phyloP scores from a whole-genome alignment of 1,139 yeast species.

The Saccharomyces hybrid region DNA sequence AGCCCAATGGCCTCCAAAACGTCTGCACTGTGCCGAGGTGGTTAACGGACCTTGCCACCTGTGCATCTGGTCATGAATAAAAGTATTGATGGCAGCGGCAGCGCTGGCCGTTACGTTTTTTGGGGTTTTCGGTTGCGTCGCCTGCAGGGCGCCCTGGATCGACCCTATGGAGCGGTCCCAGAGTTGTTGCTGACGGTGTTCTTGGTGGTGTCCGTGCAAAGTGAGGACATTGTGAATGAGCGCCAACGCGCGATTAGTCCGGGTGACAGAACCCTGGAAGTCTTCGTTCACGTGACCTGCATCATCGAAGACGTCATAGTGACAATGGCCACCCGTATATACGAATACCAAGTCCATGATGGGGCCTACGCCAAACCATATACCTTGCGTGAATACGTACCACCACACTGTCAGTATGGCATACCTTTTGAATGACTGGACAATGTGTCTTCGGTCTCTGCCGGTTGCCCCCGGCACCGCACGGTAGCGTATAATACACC shows the following conservation, averaged over 20 bases:
- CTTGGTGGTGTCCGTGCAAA: constrained; percentile 3
- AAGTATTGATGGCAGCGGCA: not conserved
- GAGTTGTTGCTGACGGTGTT: constrained; percentile 3
- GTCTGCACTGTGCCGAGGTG: constrained; percentile 50
- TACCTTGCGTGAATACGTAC: constrained; percentile 28
- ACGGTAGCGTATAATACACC: constrained; percentile 18
- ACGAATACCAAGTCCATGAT: constrained; percentile 81
- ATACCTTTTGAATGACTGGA: constrained; percentile 12
- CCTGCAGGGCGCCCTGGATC: not conserved
- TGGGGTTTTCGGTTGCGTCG: not conserved
- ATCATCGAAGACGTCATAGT: constrained; percentile 22
- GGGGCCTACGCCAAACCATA: constrained; percentile 38
- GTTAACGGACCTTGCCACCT: constrained; percentile 10
- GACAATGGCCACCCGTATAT: constrained; percentile 76
- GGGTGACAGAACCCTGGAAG: constrained; percentile 21
- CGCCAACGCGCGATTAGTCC: constrained; percentile 5
- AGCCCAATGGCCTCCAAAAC: constrained; percentile 62
- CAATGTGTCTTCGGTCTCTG: not conserved
- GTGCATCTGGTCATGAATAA: not conserved
- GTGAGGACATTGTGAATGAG: constrained; percentile 14
- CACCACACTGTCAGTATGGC: constrained; percentile 25
- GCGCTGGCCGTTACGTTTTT: not conserved
- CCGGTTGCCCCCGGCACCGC: constrained; percentile 6
- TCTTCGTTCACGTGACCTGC: constrained; percentile 13
- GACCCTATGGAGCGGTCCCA: not conserved